Conservation (phyloP, 306 rosid species). For the Vicia villosa region DNA sequence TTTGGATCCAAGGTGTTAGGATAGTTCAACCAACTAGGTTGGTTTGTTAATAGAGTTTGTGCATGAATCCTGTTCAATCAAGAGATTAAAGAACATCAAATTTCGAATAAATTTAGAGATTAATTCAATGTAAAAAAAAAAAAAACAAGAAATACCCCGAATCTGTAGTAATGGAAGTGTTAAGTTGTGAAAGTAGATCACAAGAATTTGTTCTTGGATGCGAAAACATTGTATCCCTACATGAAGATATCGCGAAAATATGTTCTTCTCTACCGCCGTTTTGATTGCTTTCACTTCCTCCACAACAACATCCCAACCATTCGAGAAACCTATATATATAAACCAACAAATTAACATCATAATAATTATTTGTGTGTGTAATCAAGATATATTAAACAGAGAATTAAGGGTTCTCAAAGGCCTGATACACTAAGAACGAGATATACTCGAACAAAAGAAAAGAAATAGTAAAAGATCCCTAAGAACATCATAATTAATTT, state of each 20-base stretch:
- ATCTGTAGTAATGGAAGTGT: slow-evolving; percentile 60
- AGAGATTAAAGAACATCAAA: not conserved
- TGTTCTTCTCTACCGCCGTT: slow-evolving; percentile 62
- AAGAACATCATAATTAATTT: too few relatives aligned
- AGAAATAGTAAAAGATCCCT: too few relatives aligned
- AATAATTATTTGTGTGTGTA: too few relatives aligned
- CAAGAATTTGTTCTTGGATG: slow-evolving; percentile 69
- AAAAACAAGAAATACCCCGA: slow-evolving; percentile 57
- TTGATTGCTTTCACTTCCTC: slow-evolving; percentile 60
- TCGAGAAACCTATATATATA: slow-evolving; percentile 60
- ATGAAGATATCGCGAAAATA: slow-evolving; percentile 62
- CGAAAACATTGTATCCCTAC: slow-evolving; percentile 70
- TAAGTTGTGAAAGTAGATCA: slow-evolving; percentile 67
- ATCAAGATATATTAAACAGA: too few relatives aligned
- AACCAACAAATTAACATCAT: slow-evolving; percentile 17
- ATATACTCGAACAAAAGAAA: too few relatives aligned
- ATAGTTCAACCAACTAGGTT: slow-evolving; percentile 72
- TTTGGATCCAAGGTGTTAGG: slow-evolving; percentile 51
- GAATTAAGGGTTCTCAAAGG: too few relatives aligned
- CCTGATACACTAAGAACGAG: too few relatives aligned
- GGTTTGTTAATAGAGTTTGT: slow-evolving; percentile 69
- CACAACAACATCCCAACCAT: slow-evolving; percentile 83
- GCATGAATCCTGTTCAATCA: slow-evolving; percentile 62
- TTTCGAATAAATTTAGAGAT: not conserved
- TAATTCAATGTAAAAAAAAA: not conserved